Base-by-base conservation (phyloP, 2,329 filamentous ascomycete genomes). In the Geosmithia morbida region DNA sequence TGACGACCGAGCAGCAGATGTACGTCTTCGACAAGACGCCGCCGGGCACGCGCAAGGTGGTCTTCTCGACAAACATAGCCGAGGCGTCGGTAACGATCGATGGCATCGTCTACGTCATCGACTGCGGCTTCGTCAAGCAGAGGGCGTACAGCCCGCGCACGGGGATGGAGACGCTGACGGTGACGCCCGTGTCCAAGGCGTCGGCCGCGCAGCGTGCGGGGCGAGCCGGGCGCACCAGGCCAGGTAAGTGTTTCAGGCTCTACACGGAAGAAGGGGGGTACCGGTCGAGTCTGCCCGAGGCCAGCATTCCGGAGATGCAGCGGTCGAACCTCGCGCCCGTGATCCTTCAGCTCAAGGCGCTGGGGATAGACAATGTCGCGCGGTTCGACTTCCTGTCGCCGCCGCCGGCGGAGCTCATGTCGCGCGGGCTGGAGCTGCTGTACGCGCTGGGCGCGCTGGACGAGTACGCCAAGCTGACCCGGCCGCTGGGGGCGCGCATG, bases 71-170 rank as follows among this genome's bases (percentile, higher is more conserved):
- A 49, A 97, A 97, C 60, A 96, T 97, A 53, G 88, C 92, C 13
- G 92, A 98, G 68, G 90, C 92, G 4, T 95, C 87, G 2, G 84
- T 98, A 42, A 97, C 92, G 16, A 94, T 97, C 48, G 83, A 92
- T 47, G 88, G 87, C 2, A 89, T 97, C 50, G 81, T 88, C 48
- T 94, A 87, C 57, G 90, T 98, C 6, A 69, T 97, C 45, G 92
- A 98, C 62, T 82, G 79, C 47, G 92, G 92, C 1, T 96, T 87
- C 59, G 88, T 94, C 53, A 97, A 97, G 61, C 70, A 95, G 18
- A 79, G 88, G 40, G 83, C 85, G 7, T 97, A 87, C 65, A 84
- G 94, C 54, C 87, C 90, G 0, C 72, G 61, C 16, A 90, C 86
- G 1, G 86, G 88, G 13, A 94, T 97, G 54, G 90, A 97, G 55